Percentiles rank a stretch among this genome's conserved stretches.
Evolutionary conservation across 305 asterid genomes (phyloP).

Genomic region (Solanum chacoense): DNA sequence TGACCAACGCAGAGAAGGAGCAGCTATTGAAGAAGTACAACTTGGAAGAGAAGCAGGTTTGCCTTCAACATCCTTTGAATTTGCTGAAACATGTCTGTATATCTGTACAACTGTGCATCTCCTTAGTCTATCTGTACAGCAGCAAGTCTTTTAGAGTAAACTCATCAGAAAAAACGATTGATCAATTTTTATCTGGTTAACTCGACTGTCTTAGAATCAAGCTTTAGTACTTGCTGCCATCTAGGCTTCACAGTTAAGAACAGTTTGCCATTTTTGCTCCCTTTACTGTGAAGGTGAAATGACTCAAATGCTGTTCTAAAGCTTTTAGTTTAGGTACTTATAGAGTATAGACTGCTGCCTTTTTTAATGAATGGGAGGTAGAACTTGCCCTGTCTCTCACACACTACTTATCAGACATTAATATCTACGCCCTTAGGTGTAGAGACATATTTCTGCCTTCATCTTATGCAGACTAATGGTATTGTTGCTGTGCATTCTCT

Average conservation of each 20-base stretch:
- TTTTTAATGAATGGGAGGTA: neutral
- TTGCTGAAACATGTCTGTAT: neutral
- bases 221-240: neutral
- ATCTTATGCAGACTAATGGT: neutral
- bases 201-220: neutral
- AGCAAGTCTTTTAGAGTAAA: neutral
- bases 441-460: neutral
- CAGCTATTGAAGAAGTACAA: conserved; percentile 50
- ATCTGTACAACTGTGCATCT: neutral
- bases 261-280: neutral
- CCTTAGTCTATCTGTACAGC: neutral
- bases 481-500: neutral
- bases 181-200: neutral
- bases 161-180: neutral
- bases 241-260: neutral
- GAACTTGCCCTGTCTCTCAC: neutral
- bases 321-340: neutral
- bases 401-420: neutral
- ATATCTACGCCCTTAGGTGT: neutral
- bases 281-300: neutral
- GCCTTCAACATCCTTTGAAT: neutral
- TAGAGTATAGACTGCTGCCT: neutral
- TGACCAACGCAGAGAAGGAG: conserved; percentile 48
- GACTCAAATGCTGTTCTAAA: neutral
- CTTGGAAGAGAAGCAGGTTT: conserved; percentile 73